Conservation (phyloP, 495 filamentous ascomycete species). For the Penicillium bovifimosum region DNA sequence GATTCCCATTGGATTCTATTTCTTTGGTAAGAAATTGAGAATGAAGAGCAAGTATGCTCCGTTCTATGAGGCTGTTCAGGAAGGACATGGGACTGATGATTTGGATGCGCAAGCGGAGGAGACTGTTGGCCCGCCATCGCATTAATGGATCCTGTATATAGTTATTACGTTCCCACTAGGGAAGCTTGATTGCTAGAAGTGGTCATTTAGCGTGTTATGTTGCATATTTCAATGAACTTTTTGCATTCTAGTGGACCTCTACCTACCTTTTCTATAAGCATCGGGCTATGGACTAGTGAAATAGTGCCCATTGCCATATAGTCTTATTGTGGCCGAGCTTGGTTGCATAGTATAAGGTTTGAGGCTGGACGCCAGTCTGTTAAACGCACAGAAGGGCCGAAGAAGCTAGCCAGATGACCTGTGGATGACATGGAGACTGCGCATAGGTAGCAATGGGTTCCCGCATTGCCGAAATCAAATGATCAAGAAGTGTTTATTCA, state of each 20-base stretch:
- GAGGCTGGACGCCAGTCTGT: not conserved
- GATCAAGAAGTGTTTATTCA: not conserved
- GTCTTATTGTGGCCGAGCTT: not conserved
- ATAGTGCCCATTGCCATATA: constrained; percentile 15
- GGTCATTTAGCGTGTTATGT: not conserved
- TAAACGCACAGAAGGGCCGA: not conserved
- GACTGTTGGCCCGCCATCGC: constrained; percentile 1
- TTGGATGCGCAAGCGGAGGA: constrained; percentile 12
- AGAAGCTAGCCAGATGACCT: not conserved
- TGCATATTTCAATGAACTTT: not conserved
- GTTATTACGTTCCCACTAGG: not conserved
- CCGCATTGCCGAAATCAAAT: not conserved
- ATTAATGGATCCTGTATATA: not conserved
- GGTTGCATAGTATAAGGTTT: constrained; percentile 10
- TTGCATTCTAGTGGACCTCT: no score
- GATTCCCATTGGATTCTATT: constrained; percentile 51
- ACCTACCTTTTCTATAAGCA: not conserved
- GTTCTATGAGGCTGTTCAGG: constrained; percentile 45
- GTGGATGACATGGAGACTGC: not conserved
- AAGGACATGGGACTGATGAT: constrained; percentile 12
- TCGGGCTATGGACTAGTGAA: not conserved
- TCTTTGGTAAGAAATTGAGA: constrained; percentile 32
- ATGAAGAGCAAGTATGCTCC: constrained; percentile 41
- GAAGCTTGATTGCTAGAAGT: not conserved
- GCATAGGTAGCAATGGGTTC: no score